A percentile compares a stretch with the other conserved stretches of the same genome.
Evolutionary conservation across 1,284 basidiomycete genomes (phyloP).

Genomic region (Boletellus deceptivus): DNA sequence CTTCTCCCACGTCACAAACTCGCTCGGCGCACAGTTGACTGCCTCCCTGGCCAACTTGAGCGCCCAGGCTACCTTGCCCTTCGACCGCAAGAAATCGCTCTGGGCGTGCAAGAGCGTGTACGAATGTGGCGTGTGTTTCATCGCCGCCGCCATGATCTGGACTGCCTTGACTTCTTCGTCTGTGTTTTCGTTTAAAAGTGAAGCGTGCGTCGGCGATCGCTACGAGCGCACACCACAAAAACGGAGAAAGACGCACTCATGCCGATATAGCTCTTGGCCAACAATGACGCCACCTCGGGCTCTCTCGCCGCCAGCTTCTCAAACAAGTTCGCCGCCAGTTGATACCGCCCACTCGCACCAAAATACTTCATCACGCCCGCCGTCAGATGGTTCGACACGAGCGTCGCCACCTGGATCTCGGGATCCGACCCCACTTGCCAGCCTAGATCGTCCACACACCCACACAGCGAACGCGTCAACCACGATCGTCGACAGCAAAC

Average conservation of each 20-base stretch:
- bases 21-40: conserved; percentile 96
- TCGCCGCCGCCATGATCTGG: conserved; percentile 86
- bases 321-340: conserved; percentile 91
- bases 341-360: conserved; percentile 85
- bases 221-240: neutral
- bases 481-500: neutral
- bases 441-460: conserved; percentile 45
- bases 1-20: conserved; percentile 99
- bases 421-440: conserved; percentile 99
- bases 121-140: conserved; percentile 85
- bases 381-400: conserved; percentile 96
- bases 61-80: conserved; percentile 87
- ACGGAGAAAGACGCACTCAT: conserved; percentile 78
- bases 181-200: conserved; percentile 31
- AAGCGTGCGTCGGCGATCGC: no score
- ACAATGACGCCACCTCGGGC: conserved; percentile 86
- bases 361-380: conserved; percentile 97
- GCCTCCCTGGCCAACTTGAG: conserved; percentile 90
- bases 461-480: neutral
- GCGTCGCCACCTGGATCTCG: conserved; percentile 96
- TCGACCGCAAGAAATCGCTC: conserved; percentile 88
- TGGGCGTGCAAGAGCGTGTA: conserved; percentile 95
- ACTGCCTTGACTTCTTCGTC: conserved; percentile 99
- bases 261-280: conserved; percentile 91
- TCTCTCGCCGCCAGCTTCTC: conserved; percentile 86